Evolutionary conservation across 768 basidiomycete species (phyloP), one percentile per base, ranked within the genome.

Genomic region (Amanita fuliginea): DNA sequence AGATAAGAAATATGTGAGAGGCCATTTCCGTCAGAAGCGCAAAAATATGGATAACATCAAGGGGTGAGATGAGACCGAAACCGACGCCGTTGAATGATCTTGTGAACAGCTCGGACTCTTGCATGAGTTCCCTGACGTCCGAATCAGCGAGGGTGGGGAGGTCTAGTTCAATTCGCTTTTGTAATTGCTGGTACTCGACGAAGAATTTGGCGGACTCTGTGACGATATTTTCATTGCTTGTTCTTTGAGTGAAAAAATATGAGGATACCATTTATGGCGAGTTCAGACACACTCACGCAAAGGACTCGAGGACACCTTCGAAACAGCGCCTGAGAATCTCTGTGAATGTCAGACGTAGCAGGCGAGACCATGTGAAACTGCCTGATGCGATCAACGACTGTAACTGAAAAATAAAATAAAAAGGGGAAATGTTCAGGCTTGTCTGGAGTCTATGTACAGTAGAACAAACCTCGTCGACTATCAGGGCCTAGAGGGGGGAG

Each of bases 101-200:
- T 37, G 84, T 83, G 59, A 91, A 91, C 30, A 86, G 73, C 60
- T 91, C 88, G 34, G 88, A 86, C 65, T 91, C 87, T 52, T 86
- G 82, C n/a, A 91, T 71, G 37, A 90, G 76, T 60, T 88, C 86
- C 51, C 84, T 81, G 19, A 84, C 71, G 51, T 69, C 60, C 42
- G 87, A 82, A 59, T 88, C 85, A 48, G 81, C 69, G 46, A 91
- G 74, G 7, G 88, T 85, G 50, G 87, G 87, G 34, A 86, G 72
- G 59, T 91, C 87, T 50, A 89, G 75, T 37, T 77, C 78, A 16
- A 90, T 70, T 51, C 87, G 79, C 56, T 84, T 82, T 56, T 82
- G 78, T 64, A 90, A 74, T 60, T 89, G 87, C 51, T 82, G 76
- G 59, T 83, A 81, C 62, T 90, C 88, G 56, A 90, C 77, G 47